phyloP scores from a whole-genome alignment of 441 rosid genomes.

The Erysimum cheiri region DNA sequence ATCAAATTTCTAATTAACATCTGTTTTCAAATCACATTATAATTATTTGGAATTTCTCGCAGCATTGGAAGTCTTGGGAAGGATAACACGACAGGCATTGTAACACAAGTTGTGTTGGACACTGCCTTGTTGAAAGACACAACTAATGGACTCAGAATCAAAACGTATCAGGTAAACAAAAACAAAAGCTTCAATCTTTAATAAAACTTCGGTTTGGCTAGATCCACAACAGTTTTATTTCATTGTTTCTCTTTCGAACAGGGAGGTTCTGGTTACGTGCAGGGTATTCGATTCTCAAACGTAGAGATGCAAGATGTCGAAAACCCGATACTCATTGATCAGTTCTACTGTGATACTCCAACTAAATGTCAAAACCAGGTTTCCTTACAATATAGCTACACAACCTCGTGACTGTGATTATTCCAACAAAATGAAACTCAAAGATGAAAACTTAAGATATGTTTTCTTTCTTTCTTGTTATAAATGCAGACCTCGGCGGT shows the following conservation, averaged over 20 bases:
- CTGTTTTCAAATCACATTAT: neutral
- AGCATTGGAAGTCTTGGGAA: constrained; percentile 98
- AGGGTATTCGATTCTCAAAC: constrained; percentile 79
- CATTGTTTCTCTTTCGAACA: constrained; percentile 39
- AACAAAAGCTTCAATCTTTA: constrained; percentile 50
- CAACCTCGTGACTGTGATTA: constrained; percentile 6
- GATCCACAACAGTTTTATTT: neutral
- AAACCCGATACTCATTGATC: constrained; percentile 93
- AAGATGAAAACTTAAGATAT: constrained; percentile 20
- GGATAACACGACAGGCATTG: constrained; percentile 73
- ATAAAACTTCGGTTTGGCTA: constrained; percentile 14
- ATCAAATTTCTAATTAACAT: constrained; percentile 1
- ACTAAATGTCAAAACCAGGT: constrained; percentile 83
- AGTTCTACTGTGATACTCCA: constrained; percentile 96
- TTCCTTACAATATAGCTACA: neutral
- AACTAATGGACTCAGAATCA: constrained; percentile 91
- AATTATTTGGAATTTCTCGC: constrained; percentile 6
- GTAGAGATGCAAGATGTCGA: constrained; percentile 82
- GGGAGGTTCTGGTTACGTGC: constrained; percentile 96
- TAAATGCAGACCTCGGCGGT: constrained; percentile 74
- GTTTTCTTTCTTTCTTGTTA: neutral
- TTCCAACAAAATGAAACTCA: constrained; percentile 7
- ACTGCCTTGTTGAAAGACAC: constrained; percentile 79
- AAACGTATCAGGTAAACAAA: constrained; percentile 90
- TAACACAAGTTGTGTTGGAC: constrained; percentile 75